Percentiles rank a stretch among this genome's conserved stretches.
phyloP scores from a whole-genome alignment of 2,329 filamentous ascomycete genomes.

The Sordariomycetes sp. region DNA sequence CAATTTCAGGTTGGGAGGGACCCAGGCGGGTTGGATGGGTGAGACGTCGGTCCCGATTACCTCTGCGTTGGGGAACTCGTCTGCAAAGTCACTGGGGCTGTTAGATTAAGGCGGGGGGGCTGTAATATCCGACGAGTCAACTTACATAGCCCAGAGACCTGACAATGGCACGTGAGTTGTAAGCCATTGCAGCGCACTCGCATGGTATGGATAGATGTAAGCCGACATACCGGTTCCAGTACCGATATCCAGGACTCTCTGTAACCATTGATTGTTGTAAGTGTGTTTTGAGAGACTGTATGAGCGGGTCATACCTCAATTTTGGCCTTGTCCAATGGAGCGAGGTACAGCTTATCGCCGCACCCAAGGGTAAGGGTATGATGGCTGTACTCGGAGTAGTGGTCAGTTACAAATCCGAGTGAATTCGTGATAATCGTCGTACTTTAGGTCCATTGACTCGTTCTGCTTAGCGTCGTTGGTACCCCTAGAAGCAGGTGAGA shows the following conservation, averaged over 20 bases:
- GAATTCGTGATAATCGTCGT: neutral
- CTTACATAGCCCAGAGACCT: slow-evolving; percentile 29
- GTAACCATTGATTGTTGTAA: neutral
- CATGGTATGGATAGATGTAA: slow-evolving; percentile 7
- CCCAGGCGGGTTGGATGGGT: slow-evolving; percentile 40
- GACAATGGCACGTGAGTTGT: neutral
- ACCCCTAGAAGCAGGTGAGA: neutral
- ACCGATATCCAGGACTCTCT: slow-evolving; percentile 29
- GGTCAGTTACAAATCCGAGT: neutral
- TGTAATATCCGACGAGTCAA: slow-evolving; percentile 11
- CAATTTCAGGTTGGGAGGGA: slow-evolving; percentile 24
- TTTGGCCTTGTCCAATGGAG: slow-evolving; percentile 10
- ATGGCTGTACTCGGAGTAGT: slow-evolving; percentile 8
- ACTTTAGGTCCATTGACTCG: slow-evolving; percentile 10
- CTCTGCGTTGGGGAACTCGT: slow-evolving; percentile 26
- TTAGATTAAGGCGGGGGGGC: neutral
- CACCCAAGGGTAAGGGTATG: slow-evolving; percentile 10
- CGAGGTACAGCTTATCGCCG: slow-evolving; percentile 11
- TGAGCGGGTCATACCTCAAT: slow-evolving; percentile 7
- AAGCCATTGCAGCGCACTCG: neutral
- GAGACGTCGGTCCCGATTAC: slow-evolving; percentile 40
- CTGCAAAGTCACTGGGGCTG: slow-evolving; percentile 30
- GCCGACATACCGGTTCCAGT: slow-evolving; percentile 38
- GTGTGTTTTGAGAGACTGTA: neutral
- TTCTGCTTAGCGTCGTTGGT: slow-evolving; percentile 8